Percentiles rank a stretch among this genome's conserved stretches.
Evolutionary conservation across 371 early-diverging fungal genomes (phyloP).

Genomic region (Lichtheimia hyalospora): DNA sequence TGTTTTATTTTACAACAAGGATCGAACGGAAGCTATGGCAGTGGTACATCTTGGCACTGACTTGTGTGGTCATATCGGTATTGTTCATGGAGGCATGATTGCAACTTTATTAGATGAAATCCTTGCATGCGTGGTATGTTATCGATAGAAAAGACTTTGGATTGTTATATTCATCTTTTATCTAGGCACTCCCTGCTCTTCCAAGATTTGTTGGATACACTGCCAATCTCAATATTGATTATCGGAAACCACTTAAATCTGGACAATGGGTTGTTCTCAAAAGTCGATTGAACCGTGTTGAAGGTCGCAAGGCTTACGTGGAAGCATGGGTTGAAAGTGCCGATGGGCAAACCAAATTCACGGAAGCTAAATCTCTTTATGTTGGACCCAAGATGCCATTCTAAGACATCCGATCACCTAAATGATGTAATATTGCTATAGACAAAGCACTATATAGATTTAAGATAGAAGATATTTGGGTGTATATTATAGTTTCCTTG

Average conservation of each 20-base stretch:
- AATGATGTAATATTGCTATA: no score
- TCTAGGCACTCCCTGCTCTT: slow-evolving; percentile 53
- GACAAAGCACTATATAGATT: no score
- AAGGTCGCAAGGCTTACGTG: slow-evolving; percentile 77
- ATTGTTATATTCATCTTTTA: slow-evolving; percentile 4
- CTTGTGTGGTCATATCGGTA: slow-evolving; percentile 64
- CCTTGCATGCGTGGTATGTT: slow-evolving; percentile 50
- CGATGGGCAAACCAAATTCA: slow-evolving; percentile 36
- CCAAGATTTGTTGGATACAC: slow-evolving; percentile 75
- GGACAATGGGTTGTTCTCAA: slow-evolving; percentile 64
- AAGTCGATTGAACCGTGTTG: slow-evolving; percentile 47
- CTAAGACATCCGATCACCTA: no score
- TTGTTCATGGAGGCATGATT: slow-evolving; percentile 71
- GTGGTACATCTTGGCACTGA: slow-evolving; percentile 45
- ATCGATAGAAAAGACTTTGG: background rate
- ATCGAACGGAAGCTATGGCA: slow-evolving; percentile 29
- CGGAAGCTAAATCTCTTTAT: slow-evolving; percentile 34
- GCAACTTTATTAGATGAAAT: slow-evolving; percentile 72
- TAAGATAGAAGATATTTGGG: no score
- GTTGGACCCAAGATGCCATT: slow-evolving; percentile 25
- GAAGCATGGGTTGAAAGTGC: slow-evolving; percentile 63
- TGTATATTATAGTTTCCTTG: no score
- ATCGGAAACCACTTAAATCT: slow-evolving; percentile 61
- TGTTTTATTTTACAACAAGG: slow-evolving; percentile 39
- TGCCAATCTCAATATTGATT: slow-evolving; percentile 74